Conservation (phyloP, 1,139 yeast species). For the Hansenula sp. region DNA sequence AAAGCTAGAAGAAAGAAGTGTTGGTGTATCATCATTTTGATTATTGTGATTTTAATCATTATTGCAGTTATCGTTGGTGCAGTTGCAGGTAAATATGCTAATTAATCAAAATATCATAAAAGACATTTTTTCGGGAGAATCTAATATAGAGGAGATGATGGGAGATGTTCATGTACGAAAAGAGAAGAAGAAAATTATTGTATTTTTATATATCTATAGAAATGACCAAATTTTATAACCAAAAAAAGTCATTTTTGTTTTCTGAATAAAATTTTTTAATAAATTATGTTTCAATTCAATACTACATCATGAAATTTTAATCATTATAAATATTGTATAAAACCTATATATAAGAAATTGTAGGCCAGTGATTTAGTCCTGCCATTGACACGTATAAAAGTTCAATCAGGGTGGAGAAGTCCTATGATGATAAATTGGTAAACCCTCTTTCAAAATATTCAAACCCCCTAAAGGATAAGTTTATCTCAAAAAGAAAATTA, state of each 20-base stretch:
- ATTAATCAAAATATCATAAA: no score
- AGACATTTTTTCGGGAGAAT: no score
- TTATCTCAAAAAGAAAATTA: background rate
- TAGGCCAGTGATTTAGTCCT: constrained; percentile 25
- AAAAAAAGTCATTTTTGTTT: no score
- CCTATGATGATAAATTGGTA: constrained; percentile 6
- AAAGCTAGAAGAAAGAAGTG: constrained; percentile 90
- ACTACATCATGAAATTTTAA: no score
- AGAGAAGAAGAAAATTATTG: no score
- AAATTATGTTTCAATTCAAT: no score
- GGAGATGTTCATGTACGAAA: no score
- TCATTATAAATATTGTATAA: no score
- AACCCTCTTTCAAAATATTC: background rate
- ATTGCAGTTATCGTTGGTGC: constrained; percentile 33
- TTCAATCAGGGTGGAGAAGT: constrained; percentile 26
- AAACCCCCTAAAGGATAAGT: background rate
- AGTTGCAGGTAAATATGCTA: constrained; percentile 7
- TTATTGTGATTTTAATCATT: constrained; percentile 64
- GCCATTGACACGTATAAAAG: constrained; percentile 10
- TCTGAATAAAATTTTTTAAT: no score
- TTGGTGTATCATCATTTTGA: constrained; percentile 73
- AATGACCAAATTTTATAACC: no score
- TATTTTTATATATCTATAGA: no score
- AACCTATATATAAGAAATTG: constrained; percentile 7
- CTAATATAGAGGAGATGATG: no score